Conservation (phyloP, 352 stramenopile species). For the Phytophthora pinifolia region DNA sequence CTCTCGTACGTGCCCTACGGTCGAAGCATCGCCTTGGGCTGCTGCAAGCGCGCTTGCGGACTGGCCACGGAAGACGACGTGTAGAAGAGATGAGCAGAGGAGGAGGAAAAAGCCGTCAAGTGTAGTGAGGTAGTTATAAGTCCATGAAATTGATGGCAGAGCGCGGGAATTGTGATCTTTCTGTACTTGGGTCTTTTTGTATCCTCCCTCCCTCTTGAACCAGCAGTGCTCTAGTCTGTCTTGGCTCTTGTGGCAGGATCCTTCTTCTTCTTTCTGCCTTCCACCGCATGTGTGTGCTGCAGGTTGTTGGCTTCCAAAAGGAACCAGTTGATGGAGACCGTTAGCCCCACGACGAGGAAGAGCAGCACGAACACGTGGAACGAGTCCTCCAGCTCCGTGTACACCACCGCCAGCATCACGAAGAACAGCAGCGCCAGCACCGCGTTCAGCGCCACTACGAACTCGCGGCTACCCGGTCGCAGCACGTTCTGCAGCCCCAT, state of each 20-base stretch:
- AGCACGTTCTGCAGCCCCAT: slow-evolving; percentile 47
- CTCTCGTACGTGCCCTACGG: slow-evolving; percentile 89
- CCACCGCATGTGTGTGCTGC: slow-evolving; percentile 38
- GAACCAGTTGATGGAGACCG: slow-evolving; percentile 88
- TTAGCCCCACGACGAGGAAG: slow-evolving; percentile 80
- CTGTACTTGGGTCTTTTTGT: slow-evolving; percentile 3
- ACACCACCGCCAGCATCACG: slow-evolving; percentile 76
- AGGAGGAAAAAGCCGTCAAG: neutral
- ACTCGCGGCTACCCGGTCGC: slow-evolving; percentile 70
- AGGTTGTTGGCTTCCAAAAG: slow-evolving; percentile 75
- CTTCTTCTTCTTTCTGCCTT: slow-evolving; percentile 11
- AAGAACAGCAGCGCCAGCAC: slow-evolving; percentile 69
- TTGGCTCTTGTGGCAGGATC: slow-evolving; percentile 36
- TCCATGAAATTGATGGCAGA: slow-evolving; percentile 3
- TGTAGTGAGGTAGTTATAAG: slow-evolving; percentile 14
- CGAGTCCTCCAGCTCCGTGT: slow-evolving; percentile 81
- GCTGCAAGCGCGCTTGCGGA: slow-evolving; percentile 65
- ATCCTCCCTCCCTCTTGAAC: neutral
- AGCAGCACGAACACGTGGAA: slow-evolving; percentile 84
- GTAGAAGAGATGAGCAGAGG: slow-evolving; percentile 12
- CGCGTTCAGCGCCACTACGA: slow-evolving; percentile 70
- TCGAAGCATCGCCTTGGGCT: slow-evolving; percentile 61
- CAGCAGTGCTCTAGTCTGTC: slow-evolving; percentile 43
- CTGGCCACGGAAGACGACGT: slow-evolving; percentile 54
- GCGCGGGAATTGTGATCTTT: neutral